Percentiles rank a stretch among this genome's conserved stretches.
phyloP scores from a whole-genome alignment of 352 stramenopile genomes.

The Globisporangium cystogenes region DNA sequence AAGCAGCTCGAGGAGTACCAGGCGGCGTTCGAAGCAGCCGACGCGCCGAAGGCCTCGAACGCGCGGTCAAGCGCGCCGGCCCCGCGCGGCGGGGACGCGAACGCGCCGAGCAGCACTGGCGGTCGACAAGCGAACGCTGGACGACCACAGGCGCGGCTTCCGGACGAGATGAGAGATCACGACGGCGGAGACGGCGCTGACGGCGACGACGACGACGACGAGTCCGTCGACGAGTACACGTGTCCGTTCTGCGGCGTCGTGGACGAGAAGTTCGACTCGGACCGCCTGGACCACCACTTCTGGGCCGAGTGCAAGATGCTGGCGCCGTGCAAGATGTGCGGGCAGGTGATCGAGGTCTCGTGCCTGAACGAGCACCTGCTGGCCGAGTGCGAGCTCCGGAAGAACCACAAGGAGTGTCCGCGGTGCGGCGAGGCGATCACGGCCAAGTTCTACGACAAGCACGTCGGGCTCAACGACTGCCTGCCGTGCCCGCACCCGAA shows the following conservation, averaged over 20 bases:
- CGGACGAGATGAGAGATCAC: constrained; percentile 21
- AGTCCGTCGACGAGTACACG: constrained; percentile 80
- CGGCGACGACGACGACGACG: constrained; percentile 55
- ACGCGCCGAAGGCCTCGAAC: constrained; percentile 33
- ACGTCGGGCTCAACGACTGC: constrained; percentile 74
- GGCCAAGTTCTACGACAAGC: constrained; percentile 76
- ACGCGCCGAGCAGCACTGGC: neutral
- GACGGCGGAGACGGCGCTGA: too few relatives aligned
- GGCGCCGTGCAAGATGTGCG: constrained; percentile 90
- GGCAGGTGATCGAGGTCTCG: constrained; percentile 91
- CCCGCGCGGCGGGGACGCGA: constrained; percentile 4
- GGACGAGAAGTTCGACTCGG: constrained; percentile 85
- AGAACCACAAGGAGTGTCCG: constrained; percentile 76
- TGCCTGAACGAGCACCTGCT: constrained; percentile 89
- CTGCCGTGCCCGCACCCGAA: constrained; percentile 46
- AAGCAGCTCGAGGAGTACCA: constrained; percentile 93
- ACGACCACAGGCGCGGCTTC: constrained; percentile 11
- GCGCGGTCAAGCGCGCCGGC: constrained; percentile 10
- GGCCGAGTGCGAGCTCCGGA: constrained; percentile 81
- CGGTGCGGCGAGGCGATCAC: constrained; percentile 84
- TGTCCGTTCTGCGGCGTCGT: constrained; percentile 90
- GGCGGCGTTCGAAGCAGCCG: constrained; percentile 70
- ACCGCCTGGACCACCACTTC: constrained; percentile 90
- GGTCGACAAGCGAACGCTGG: constrained; percentile 3
- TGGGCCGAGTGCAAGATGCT: constrained; percentile 91